Evolutionary conservation across 2,329 filamentous ascomycete genomes (phyloP), one percentile per base, ranked within the genome.

Genomic region (Aspergillus aculeatus): DNA sequence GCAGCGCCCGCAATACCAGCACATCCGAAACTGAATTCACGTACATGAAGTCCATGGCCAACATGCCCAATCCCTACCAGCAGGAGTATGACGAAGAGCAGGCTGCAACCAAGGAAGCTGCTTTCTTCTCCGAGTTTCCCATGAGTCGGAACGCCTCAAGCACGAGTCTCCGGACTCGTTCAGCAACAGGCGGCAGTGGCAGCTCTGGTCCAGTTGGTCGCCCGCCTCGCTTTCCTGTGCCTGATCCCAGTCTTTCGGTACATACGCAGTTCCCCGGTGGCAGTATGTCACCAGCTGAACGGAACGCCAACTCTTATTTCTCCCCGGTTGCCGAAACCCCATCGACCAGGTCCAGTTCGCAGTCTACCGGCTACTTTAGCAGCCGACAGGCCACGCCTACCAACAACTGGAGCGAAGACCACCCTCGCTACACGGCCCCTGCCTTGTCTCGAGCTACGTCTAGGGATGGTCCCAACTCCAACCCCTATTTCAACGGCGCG

Each of bases 341-440:
- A 5, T 92, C 90, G 4, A 77, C 78, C 19, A 71, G 80, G 57
- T 81, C 79, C 14, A 81, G 78, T 63, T 81, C 80, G 41, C 79
- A 81, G 63, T 81, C 80, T 47, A 86, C 87, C 50, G 88, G 92
- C 72, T 96, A 92, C 69, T 86, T 87, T 1, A 96, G 96, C 70
- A 88, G 92, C 54, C 89, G 92, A 62, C 86, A 91, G 65, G 83
- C 82, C 11, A 88, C 87, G 1, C 87, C 91, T 1, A 73, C 88
- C 64, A 84, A 85, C 38, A 81, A 81, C 0, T 91, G 89, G 83
- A 86, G 87, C 69, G 91, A 96, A 63, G 84, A 86, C 24, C 86
- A 85, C 68, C 89, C 90, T 69, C 86, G 94, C 31, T 96, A 96
- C 72, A 96, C 94, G 0, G 92, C 94, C 9, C 94, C 94, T 21